Base-by-base conservation (phyloP, 306 rosid species). In the Inga oerstediana region DNA sequence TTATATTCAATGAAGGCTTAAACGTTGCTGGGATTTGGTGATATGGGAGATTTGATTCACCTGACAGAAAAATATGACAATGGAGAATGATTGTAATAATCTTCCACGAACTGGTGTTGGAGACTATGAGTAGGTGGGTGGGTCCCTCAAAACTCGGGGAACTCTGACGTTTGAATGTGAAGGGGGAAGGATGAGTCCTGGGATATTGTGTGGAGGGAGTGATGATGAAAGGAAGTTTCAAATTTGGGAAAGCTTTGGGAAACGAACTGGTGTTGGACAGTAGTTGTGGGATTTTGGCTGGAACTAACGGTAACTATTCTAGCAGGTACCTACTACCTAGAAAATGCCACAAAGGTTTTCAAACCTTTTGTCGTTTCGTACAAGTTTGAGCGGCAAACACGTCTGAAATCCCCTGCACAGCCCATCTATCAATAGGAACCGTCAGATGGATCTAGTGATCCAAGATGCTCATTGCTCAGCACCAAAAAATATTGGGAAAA, bases 181-280 rank as follows among this genome's bases (percentile, higher is more conserved):
- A 13, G 37, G 65, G 14, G 11, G 12, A 59, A 59, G 65, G 65
- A 58, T 20, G 34, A 32, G 34, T 2, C 34, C 10, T 22, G 27
- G 66, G 15, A 59, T n/a, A 76, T 20, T n/a, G n/a, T 24, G 43
- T 59, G 20, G 79, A 32, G 62, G 58, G 20, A 32, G 1, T 7
- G 44, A 43, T 71, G 30, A n/a, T 56, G 58, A 19, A 37, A 46
- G 39, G 45, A 41, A 62, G 81, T n/a, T 86, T 86, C 75, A 80
- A 86, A 86, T 82, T 86, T 82, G 78, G 83, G 82, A 74, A 35
- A 13, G 48, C 74, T 56, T 82, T 39, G 88, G 84, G 84, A 72
- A 81, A 62, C 58, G 80, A 69, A 64, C 74, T 13, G 30, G 37
- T 16, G 30, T 27, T 14, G 71, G 71, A 65, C 30, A 20, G 61